Conservation (phyloP, 768 basidiomycete species). For the Baorangia bicolor region DNA sequence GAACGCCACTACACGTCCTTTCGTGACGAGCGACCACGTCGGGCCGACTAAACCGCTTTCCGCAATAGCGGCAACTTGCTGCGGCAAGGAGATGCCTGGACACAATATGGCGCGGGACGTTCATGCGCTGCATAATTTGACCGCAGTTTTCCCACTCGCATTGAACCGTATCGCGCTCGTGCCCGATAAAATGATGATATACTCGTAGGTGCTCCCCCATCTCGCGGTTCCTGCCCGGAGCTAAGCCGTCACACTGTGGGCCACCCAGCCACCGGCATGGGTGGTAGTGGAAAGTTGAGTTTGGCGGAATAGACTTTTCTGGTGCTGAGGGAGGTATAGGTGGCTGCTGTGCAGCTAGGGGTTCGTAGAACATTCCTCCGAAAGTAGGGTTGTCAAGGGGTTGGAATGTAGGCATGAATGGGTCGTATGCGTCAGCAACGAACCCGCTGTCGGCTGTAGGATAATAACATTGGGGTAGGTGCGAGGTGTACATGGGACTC, state of each 20-base stretch:
- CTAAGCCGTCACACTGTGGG: slow-evolving; percentile 21
- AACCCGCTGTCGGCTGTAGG: not conserved
- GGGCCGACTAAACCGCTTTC: slow-evolving; percentile 25
- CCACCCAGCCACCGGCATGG: slow-evolving; percentile 25
- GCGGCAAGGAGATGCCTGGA: slow-evolving; percentile 27
- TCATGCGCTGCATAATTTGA: slow-evolving; percentile 29
- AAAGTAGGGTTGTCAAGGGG: not conserved
- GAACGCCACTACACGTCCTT: slow-evolving; percentile 14
- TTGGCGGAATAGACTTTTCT: not conserved
- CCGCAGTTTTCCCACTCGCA: slow-evolving; percentile 28
- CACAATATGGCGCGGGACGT: slow-evolving; percentile 29
- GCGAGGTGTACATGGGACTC: not conserved
- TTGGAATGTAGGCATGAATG: not conserved
- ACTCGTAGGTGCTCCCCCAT: slow-evolving; percentile 29
- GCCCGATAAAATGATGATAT: slow-evolving; percentile 23
- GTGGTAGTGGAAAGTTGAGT: slow-evolving; percentile 8
- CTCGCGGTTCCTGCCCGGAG: slow-evolving; percentile 31
- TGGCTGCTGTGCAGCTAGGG: slow-evolving; percentile 9
- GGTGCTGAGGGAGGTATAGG: slow-evolving; percentile 14
- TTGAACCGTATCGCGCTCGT: slow-evolving; percentile 24
- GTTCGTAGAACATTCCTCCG: not conserved
- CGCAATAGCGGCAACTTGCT: slow-evolving; percentile 24
- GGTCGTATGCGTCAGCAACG: not conserved
- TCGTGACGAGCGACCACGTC: slow-evolving; percentile 31
- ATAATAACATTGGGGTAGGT: not conserved